Conservation (phyloP, 2,329 filamentous ascomycete species). For the Dactylellina drechsleri region DNA sequence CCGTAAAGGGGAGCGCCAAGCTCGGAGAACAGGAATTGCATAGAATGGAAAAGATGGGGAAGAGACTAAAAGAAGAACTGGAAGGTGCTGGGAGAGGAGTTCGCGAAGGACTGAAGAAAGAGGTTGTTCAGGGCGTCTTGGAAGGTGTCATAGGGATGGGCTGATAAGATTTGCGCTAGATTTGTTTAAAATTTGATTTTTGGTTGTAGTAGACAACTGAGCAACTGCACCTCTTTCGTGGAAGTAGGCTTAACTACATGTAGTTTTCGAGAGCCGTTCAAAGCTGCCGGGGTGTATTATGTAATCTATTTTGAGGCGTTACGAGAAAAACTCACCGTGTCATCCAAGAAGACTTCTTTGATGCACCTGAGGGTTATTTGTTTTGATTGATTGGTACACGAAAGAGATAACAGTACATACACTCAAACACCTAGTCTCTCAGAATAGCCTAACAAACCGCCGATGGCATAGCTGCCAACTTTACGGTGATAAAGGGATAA, state of each 20-base stretch:
- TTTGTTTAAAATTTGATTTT: conserved; percentile 14
- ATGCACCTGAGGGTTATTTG: not conserved
- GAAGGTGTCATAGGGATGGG: conserved; percentile 53
- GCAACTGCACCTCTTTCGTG: too few relatives aligned
- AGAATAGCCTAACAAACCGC: too few relatives aligned
- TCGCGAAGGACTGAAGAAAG: conserved; percentile 45
- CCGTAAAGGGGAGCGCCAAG: conserved; percentile 44
- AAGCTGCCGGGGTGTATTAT: too few relatives aligned
- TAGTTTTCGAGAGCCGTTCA: too few relatives aligned
- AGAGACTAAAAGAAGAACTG: conserved; percentile 43
- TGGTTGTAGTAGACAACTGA: too few relatives aligned
- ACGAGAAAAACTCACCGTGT: too few relatives aligned
- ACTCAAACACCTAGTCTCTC: conserved; percentile 5
- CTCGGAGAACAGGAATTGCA: conserved; percentile 49
- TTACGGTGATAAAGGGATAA: not conserved
- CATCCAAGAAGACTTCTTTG: too few relatives aligned
- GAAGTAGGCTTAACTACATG: too few relatives aligned
- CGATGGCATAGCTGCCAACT: too few relatives aligned
- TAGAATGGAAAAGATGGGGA: conserved; percentile 43
- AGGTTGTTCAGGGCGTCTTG: conserved; percentile 49
- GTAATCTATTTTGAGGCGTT: too few relatives aligned
- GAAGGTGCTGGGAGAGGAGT: conserved; percentile 49
- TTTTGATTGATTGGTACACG: not conserved
- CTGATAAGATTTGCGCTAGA: conserved; percentile 4
- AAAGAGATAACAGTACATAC: too few relatives aligned